Conservation (phyloP, 1,139 yeast species). For the Chernovozyma sophiae-reginae region DNA sequence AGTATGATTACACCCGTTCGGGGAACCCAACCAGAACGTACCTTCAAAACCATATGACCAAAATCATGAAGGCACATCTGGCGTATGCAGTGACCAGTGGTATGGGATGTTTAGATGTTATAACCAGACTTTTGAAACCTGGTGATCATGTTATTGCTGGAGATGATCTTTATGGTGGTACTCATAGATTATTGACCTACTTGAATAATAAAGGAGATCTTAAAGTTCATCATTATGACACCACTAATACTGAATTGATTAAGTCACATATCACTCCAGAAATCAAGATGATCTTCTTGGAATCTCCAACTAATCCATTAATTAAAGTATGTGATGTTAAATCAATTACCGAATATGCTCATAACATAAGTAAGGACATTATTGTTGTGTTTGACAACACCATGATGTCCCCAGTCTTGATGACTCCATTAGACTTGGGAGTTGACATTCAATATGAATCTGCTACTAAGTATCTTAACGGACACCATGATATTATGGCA, state of each 20-base stretch:
- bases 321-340: slow-evolving; percentile 82
- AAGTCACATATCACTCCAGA: slow-evolving; percentile 45
- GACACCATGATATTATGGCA: slow-evolving; percentile 96
- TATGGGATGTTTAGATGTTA: slow-evolving; percentile 88
- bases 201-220: slow-evolving; percentile 65
- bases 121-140: slow-evolving; percentile 65
- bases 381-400: slow-evolving; percentile 89
- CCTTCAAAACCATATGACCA: slow-evolving; percentile 71
- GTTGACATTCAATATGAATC: slow-evolving; percentile 91
- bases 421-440: slow-evolving; percentile 81
- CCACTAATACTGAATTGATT: slow-evolving; percentile 64
- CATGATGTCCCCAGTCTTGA: slow-evolving; percentile 88
- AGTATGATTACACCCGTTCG: slow-evolving; percentile 88
- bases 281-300: slow-evolving; percentile 75
- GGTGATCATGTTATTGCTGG: slow-evolving; percentile 90
- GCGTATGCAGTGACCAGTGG: slow-evolving; percentile 85
- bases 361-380: slow-evolving; percentile 60
- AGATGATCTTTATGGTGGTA: slow-evolving; percentile 90
- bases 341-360: slow-evolving; percentile 62
- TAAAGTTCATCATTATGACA: slow-evolving; percentile 73
- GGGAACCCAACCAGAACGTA: slow-evolving; percentile 90
- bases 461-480: slow-evolving; percentile 87
- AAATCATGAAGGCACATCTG: slow-evolving; percentile 68
- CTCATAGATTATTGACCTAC: slow-evolving; percentile 78
- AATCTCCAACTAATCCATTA: slow-evolving; percentile 89